Evolutionary conservation across 2,329 filamentous ascomycete genomes (phyloP), one percentile per base, ranked within the genome.

Genomic region (Botryotinia convoluta): DNA sequence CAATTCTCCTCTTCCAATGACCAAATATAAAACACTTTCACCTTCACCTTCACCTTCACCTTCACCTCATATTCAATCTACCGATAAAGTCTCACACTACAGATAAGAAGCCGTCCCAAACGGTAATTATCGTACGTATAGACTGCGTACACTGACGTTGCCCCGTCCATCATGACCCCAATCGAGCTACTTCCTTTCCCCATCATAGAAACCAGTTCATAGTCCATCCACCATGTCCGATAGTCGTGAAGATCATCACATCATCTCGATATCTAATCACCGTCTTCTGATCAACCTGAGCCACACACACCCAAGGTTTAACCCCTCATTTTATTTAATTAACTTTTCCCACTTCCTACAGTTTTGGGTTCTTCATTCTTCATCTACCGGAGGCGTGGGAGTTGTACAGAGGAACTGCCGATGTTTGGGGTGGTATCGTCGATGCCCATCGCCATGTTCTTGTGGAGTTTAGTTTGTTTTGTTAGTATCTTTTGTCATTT

Each of bases 171-270:
- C 62, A 44, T 20, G n/a, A 12, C 29, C 62, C 62, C 20, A 45
- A 64, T 32, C 29, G 14, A 64, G 62, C 62, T 35, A 45, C 12
- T 61, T 26, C 42, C n/a, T n/a, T 44, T 29, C 61, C 39, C 39
- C n/a, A 20, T 64, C 62, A 45, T 64, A 2, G 2, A 61, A 22
- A 26, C 32, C 22, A 37, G 20, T 45, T 45, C 48, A 51, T 3
- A n/a, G 26, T 51, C 22, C 35, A 22, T 37, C 16, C 60, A 39
- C 37, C 60, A 16, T 9, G 10, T 35, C 42, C 42, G 29, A 35
- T 45, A 8, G 29, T 48, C 62, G 14, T n/a, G 62, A 65, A 65
- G 62, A 65, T 65, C 62, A 65, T 65, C 62, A 35, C 62, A 65
- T 48, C 62, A 48, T 48, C 26, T 14, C 48, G 22, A 51, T 48